Evolutionary conservation across 176 grass and related monocot genomes (phyloP).

Genomic region (Rhynchospora breviuscula): DNA sequence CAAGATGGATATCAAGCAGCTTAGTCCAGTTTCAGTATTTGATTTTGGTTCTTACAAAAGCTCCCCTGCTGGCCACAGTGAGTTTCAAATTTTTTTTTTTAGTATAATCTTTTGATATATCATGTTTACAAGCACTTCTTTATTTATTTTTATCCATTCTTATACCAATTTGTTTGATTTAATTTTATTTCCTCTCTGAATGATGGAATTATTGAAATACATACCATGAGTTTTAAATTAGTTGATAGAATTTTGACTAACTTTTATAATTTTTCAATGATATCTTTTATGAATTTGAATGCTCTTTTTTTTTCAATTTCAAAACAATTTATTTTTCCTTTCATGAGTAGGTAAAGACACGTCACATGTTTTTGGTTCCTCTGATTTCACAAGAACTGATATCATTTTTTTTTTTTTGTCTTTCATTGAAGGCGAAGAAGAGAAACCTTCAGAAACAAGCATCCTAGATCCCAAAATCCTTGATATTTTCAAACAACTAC

Average conservation of each 20-base stretch:
- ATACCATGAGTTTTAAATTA: no score
- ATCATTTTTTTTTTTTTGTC: neutral
- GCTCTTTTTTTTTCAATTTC: neutral
- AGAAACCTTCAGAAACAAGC: neutral
- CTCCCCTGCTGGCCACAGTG: constrained; percentile 32
- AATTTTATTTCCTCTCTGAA: neutral
- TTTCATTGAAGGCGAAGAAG: constrained; percentile 22
- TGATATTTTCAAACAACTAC: constrained; percentile 50
- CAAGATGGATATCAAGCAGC: constrained; percentile 49
- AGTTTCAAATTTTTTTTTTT: neutral
- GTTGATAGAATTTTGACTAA: neutral
- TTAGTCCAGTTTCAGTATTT: constrained; percentile 73
- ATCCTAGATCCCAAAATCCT: constrained; percentile 32
- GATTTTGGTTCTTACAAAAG: constrained; percentile 51
- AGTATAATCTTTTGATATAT: neutral
- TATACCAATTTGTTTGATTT: neutral
- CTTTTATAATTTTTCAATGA: neutral
- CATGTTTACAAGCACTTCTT: neutral
- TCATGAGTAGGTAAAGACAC: neutral
- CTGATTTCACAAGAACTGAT: neutral
- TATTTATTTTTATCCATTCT: neutral
- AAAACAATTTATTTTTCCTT: neutral
- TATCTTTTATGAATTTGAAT: neutral
- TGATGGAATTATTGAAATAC: neutral
- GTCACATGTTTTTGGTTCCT: neutral